Base-by-base conservation (phyloP, 768 basidiomycete genomes). In the Mycena filopes region DNA sequence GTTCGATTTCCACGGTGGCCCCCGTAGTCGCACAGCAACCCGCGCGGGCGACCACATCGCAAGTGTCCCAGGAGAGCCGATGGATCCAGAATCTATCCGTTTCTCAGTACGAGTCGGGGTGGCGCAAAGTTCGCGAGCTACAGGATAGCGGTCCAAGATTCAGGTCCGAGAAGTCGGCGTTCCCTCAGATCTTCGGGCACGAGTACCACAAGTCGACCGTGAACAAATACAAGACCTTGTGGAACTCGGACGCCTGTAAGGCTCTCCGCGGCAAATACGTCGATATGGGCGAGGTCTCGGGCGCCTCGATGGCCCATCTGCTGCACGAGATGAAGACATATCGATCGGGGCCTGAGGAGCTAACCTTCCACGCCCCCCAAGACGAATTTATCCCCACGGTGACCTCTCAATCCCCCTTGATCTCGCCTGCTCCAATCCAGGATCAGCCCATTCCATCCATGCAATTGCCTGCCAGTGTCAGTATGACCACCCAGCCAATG, bases 181-280 rank as follows among this genome's bases (percentile, higher is more conserved):
- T 66, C 33, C 40, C 50, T 3, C 5, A 36, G 9, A 45, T 55
- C 28, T 66, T 66, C 38, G 23, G 23, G 12, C 53, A 59, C 16
- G 1, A 2, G 0, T 66, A 60, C 26, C 1, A 2, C 16, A 59
- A 58, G 16, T 5, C n/a, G 10, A 60, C 49, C 7, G 33, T 66
- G 4, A 20, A 46, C 6, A 60, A 60, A 21, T 66, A 60, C 25
- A 53, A 62, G 29, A 31, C 53, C 1, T 21, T 43, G 3, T 62
- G 41, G 41, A 28, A 23, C 11, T 33, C 33, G 7, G 13, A 41
- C 15, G 12, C 45, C 2, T 41, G 10, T 6, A 28, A 54, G 11
- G n/a, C 16, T 31, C 29, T 54, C 3, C 12, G 40, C n/a, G 31
- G 40, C n/a, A 33, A 38, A 18, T 62, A 53, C 40, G 29, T 62